Evolutionary conservation across 805 yeast genomes (phyloP).

Genomic region (Candida sonorensis): DNA sequence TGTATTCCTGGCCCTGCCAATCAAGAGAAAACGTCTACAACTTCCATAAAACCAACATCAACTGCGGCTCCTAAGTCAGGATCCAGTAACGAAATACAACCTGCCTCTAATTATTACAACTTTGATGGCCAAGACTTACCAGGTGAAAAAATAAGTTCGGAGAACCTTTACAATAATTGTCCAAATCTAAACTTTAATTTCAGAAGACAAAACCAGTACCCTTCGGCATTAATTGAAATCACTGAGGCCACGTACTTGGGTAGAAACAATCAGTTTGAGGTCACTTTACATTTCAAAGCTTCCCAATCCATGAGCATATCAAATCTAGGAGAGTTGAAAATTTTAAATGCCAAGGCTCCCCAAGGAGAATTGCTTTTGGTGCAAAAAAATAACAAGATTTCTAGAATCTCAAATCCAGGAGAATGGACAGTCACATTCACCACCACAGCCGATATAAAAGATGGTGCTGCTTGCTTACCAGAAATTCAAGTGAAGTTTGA

Average conservation of each 20-base stretch:
- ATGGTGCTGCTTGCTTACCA: too few relatives aligned
- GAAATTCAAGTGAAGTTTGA: conserved; percentile 26
- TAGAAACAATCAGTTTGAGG: conserved; percentile 7
- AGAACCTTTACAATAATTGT: conserved; percentile 6
- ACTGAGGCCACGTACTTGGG: conserved; percentile 8
- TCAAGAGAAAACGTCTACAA: too few relatives aligned
- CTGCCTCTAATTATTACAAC: neutral
- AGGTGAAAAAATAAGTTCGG: neutral
- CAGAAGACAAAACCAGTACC: conserved; percentile 9
- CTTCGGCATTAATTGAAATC: conserved; percentile 11
- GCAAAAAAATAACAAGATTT: conserved; percentile 22
- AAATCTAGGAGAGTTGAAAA: conserved; percentile 20
- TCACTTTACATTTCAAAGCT: conserved; percentile 11
- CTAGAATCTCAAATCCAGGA: conserved; percentile 18
- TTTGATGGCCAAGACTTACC: conserved; percentile 7
- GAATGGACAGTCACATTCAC: too few relatives aligned
- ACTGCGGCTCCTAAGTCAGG: too few relatives aligned
- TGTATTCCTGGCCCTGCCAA: too few relatives aligned
- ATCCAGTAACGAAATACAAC: too few relatives aligned
- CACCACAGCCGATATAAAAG: too few relatives aligned
- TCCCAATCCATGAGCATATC: conserved; percentile 7
- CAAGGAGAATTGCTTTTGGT: conserved; percentile 22
- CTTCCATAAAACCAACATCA: too few relatives aligned
- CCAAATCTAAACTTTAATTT: conserved; percentile 11
- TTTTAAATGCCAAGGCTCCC: too few relatives aligned